phyloP scores from a whole-genome alignment of 2,329 filamentous ascomycete species.

The Pestalotiopsis sp. region DNA sequence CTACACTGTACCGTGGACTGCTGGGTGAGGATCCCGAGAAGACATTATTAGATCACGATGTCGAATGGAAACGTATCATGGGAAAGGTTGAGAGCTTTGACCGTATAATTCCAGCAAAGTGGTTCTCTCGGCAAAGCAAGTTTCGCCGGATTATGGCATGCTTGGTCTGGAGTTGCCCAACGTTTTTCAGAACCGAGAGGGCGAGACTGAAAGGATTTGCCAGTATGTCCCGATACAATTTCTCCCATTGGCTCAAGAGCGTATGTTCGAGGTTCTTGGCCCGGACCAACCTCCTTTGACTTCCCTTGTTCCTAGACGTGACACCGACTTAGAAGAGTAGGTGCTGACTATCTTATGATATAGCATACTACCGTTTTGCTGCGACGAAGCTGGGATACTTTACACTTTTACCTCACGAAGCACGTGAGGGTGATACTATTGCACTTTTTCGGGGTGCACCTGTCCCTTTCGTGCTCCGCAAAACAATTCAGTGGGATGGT shows the following conservation, averaged over 20 bases:
- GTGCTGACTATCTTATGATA: neutral
- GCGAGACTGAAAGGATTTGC: too few relatives aligned
- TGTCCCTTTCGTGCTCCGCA: neutral
- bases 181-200: neutral
- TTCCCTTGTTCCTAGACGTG: neutral
- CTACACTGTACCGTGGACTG: neutral
- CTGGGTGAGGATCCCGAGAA: neutral
- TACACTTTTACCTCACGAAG: neutral
- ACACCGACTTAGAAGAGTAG: neutral
- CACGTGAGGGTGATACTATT: neutral
- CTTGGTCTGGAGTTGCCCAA: neutral
- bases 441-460: neutral
- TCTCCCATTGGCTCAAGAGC: neutral
- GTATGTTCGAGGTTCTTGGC: too few relatives aligned
- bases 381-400: constrained; percentile 1
- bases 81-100: neutral
- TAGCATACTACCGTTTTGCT: neutral
- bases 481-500: neutral
- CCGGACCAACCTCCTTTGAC: neutral
- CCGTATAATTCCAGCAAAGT: neutral
- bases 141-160: neutral
- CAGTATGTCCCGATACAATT: neutral
- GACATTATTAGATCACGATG: neutral
- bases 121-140: neutral
- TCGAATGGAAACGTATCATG: neutral